Evolutionary conservation across 179 eudicot species (phyloP).

Genomic region (Heliamphora pulchella): DNA sequence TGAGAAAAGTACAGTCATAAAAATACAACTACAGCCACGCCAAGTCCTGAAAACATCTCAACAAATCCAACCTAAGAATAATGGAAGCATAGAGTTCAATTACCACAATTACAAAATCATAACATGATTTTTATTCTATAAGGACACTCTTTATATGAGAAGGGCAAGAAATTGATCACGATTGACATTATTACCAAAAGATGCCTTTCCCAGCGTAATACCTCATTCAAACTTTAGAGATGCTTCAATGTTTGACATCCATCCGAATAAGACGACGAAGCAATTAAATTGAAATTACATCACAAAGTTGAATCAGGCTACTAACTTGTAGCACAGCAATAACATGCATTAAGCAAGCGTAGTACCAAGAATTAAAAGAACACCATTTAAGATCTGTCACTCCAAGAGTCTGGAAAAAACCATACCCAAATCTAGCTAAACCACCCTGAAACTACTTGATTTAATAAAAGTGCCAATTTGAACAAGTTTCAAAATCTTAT

Average conservation of each 20-base stretch:
- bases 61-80: background rate
- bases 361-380: slow-evolving; percentile 5
- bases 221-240: background rate
- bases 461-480: too few species aligned
- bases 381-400: slow-evolving; percentile 26
- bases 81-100: background rate
- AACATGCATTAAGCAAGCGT: background rate
- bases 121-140: background rate
- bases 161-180: background rate
- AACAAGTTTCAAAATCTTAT: too few species aligned
- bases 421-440: background rate
- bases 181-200: background rate
- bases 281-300: too few species aligned
- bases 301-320: too few species aligned
- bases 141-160: background rate
- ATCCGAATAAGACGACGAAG: too few species aligned
- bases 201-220: background rate
- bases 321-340: too few species aligned
- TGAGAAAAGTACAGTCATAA: background rate
- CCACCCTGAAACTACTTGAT: background rate
- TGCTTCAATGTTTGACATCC: too few species aligned
- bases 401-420: too few species aligned
- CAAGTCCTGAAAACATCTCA: background rate
- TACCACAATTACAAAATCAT: background rate
- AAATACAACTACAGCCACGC: background rate